Conservation (phyloP, 78 protist genomes). For the Diacronema lutheri region DNA sequence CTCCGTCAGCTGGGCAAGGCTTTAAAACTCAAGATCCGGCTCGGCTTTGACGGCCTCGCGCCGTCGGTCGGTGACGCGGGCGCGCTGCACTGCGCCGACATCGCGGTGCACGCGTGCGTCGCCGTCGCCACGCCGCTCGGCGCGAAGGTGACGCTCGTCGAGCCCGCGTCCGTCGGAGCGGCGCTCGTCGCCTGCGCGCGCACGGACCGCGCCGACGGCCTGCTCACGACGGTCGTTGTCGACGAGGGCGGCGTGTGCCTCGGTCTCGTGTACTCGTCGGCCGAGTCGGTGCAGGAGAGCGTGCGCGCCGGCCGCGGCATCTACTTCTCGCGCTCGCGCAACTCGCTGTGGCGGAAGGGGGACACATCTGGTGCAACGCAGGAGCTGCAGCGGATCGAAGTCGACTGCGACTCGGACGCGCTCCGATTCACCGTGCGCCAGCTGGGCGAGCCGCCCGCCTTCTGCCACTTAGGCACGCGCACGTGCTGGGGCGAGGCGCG, state of each 20-base stretch:
- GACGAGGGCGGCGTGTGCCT: slow-evolving; percentile 50
- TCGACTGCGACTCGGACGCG: slow-evolving; percentile 68
- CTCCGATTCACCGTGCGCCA: slow-evolving; percentile 55
- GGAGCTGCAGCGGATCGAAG: slow-evolving; percentile 11
- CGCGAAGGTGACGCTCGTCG: too few relatives aligned
- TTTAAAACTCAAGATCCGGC: too few relatives aligned
- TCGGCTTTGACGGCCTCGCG: too few relatives aligned
- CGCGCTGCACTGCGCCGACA: too few relatives aligned
- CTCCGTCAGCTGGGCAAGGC: too few relatives aligned
- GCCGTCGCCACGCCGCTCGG: too few relatives aligned
- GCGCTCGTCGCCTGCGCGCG: neutral
- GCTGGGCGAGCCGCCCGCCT: slow-evolving; percentile 6
- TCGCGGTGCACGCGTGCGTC: too few relatives aligned
- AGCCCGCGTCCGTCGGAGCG: neutral
- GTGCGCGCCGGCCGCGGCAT: slow-evolving; percentile 47
- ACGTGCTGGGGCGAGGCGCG: neutral
- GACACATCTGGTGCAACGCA: slow-evolving; percentile 62
- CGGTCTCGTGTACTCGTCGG: slow-evolving; percentile 55
- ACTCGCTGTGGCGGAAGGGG: slow-evolving; percentile 75
- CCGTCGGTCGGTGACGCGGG: too few relatives aligned
- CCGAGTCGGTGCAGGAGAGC: slow-evolving; percentile 29
- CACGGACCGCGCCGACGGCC: slow-evolving; percentile 60
- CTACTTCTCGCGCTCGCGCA: slow-evolving; percentile 55
- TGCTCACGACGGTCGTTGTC: slow-evolving; percentile 63
- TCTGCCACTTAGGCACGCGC: slow-evolving; percentile 33